These are phyloP conservation scores for Gonium pectorale DNA, from an alignment of 139 green algal genomes.

Conservation along the genomic window DNA sequence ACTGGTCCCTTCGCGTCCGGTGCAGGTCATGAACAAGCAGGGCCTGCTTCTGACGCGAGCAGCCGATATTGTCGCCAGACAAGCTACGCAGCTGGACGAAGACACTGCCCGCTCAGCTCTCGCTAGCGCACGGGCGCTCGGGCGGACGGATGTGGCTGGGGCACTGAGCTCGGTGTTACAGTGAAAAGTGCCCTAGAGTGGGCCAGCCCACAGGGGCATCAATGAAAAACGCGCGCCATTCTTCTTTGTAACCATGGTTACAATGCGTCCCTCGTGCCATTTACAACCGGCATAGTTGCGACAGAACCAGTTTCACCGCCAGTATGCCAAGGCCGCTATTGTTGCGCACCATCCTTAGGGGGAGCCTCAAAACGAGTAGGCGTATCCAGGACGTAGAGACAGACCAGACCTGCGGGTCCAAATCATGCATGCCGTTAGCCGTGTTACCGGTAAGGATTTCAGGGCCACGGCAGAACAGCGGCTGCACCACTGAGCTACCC, in stretches of 20 bases:
- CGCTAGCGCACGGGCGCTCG: neutral
- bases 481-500: too few species aligned
- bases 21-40: conserved; percentile 13
- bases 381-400: conserved; percentile 49
- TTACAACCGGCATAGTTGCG: too few species aligned
- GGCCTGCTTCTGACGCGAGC: neutral
- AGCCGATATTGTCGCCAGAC: neutral
- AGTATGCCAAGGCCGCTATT: neutral
- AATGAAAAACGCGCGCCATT: too few species aligned
- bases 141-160: neutral
- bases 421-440: neutral
- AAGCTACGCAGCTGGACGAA: neutral
- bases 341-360: neutral
- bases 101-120: neutral
- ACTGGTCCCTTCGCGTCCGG: too few species aligned
- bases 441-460: too few species aligned
- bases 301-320: too few species aligned
- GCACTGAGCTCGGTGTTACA: conserved; percentile 35
- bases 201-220: too few species aligned
- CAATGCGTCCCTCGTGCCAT: too few species aligned
- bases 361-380: conserved; percentile 48
- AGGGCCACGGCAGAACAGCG: too few species aligned
- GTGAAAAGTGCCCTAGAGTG: too few species aligned
- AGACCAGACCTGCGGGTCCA: conserved; percentile 42
- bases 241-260: too few species aligned